Evolutionary conservation across 2,329 filamentous ascomycete genomes (phyloP), one percentile per base, ranked within the genome.

Genomic region (Nemania abortiva): DNA sequence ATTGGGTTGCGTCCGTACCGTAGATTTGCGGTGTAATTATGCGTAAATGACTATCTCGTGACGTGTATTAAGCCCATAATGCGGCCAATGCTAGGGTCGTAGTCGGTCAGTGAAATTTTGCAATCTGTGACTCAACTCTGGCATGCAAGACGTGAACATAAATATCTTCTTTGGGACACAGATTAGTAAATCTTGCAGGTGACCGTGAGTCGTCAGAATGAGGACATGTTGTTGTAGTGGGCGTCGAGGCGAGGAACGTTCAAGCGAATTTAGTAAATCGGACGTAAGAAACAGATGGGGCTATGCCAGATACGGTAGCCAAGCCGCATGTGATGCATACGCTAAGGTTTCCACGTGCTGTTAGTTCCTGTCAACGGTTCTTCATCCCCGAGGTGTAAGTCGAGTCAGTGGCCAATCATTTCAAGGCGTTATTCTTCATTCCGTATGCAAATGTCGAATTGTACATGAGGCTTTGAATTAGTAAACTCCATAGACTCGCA

Each of bases 251-350:
- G 54, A 13, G 50, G 37, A 37, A 56, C n/a, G n/a, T n/a, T n/a
- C n/a, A 55, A 24, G 34, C 53, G n/a, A 15, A 50, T 45, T 29
- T 54, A 59, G 27, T 58, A 63, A 63, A 31, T 37, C 53, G n/a
- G 15, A 0, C 13, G 22, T n/a, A 22, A 10, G 2, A 42, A 62
- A 56, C 27, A 63, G 4, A 22, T 34, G 29, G 63, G 18, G 27
- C 72, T 73, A 72, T 69, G 42, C 75, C 70, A n/a, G 3, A 75
- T 72, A 15, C 2, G 66, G 75, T 67, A 75, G 74, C 75, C 75
- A 76, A 77, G 74, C 72, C 63, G 49, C 75, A 76, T 64, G 52
- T 71, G 10, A 37, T 76, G 71, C 75, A 76, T 74, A 45, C 27
- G 20, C 50, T 39, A 47, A 29, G 20, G 20, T n/a, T n/a, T n/a